Conservation (phyloP, 306 rosid species). For the Glycine latifolia region DNA sequence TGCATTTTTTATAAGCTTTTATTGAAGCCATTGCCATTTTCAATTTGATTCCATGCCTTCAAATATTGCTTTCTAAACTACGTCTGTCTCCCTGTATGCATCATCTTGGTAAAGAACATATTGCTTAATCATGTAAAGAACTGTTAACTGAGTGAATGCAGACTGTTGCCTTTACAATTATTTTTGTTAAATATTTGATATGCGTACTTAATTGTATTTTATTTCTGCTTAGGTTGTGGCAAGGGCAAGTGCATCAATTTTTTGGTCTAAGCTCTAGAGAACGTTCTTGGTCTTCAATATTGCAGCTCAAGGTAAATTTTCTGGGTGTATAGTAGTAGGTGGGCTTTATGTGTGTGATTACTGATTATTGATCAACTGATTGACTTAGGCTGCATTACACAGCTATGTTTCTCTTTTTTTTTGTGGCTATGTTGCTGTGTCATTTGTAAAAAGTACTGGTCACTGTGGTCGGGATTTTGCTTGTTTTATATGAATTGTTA, state of each 20-base stretch:
- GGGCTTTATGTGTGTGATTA: neutral
- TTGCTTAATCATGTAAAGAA: slow-evolving; percentile 19
- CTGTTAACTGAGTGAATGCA: neutral
- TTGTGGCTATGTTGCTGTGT: neutral
- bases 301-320: slow-evolving; percentile 75
- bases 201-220: slow-evolving; percentile 18
- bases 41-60: slow-evolving; percentile 18
- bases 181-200: slow-evolving; percentile 35
- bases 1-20: slow-evolving; percentile 22
- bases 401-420: slow-evolving; percentile 25
- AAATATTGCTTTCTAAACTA: slow-evolving; percentile 8
- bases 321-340: slow-evolving; percentile 8
- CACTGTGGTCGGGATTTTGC: neutral
- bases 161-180: slow-evolving; percentile 10
- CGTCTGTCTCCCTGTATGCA: neutral
- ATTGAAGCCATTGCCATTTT: slow-evolving; percentile 23
- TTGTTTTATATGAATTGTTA: slow-evolving; percentile 16
- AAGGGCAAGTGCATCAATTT: slow-evolving; percentile 67
- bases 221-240: slow-evolving; percentile 72
- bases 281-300: slow-evolving; percentile 67
- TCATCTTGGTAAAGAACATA: slow-evolving; percentile 35
- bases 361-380: slow-evolving; percentile 20
- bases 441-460: neutral
- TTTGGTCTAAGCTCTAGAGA: slow-evolving; percentile 52
- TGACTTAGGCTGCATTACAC: slow-evolving; percentile 4